Evolutionary conservation across 208 protist species (phyloP).

Genomic region (Trypanosoma cruzi): DNA sequence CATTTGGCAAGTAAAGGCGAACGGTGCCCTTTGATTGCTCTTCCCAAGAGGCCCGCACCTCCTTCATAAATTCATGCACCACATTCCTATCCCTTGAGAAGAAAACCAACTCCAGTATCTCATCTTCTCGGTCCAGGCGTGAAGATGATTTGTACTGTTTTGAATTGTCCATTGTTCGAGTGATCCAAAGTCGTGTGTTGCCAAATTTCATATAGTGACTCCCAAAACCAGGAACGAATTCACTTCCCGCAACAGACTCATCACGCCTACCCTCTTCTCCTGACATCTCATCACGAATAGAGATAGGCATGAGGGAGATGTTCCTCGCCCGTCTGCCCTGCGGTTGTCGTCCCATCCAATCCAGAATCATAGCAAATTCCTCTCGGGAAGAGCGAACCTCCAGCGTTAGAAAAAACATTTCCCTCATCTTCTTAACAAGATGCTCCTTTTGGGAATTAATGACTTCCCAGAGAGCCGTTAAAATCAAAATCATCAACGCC

Average conservation of each 20-base stretch:
- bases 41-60: slow-evolving; percentile 58
- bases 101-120: slow-evolving; percentile 73
- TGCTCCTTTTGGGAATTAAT: slow-evolving; percentile 53
- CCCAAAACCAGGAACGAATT: slow-evolving; percentile 84
- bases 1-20: slow-evolving; percentile 63
- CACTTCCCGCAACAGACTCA: slow-evolving; percentile 18
- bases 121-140: slow-evolving; percentile 71
- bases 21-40: slow-evolving; percentile 55
- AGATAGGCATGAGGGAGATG: slow-evolving; percentile 70
- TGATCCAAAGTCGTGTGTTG: slow-evolving; percentile 68
- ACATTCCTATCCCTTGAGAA: slow-evolving; percentile 61
- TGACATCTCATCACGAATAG: slow-evolving; percentile 42
- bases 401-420: slow-evolving; percentile 69
- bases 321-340: slow-evolving; percentile 58
- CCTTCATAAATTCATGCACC: slow-evolving; percentile 56
- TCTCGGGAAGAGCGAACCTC: slow-evolving; percentile 87
- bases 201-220: slow-evolving; percentile 71
- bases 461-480: slow-evolving; percentile 75
- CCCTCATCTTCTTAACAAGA: slow-evolving; percentile 43
- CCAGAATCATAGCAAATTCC: slow-evolving; percentile 90
- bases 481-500: slow-evolving; percentile 57
- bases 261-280: slow-evolving; percentile 12
- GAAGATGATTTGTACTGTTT: slow-evolving; percentile 49
- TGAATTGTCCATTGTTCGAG: slow-evolving; percentile 59
- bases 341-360: slow-evolving; percentile 88